phyloP scores from a whole-genome alignment of 2,329 filamentous ascomycete genomes.

The Dactylellina parvicollis region DNA sequence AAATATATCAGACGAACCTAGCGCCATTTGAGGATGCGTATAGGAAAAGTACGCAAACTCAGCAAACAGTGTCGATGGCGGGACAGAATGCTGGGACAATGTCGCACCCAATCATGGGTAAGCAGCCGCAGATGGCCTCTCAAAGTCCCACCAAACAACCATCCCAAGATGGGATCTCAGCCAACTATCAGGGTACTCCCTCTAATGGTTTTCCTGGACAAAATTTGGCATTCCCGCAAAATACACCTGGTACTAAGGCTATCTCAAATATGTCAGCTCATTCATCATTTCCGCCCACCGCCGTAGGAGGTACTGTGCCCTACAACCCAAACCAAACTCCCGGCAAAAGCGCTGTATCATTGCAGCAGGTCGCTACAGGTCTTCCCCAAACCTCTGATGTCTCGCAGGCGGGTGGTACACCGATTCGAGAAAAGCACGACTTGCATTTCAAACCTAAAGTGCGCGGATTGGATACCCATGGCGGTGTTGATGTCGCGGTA shows the following conservation, averaged over 20 bases:
- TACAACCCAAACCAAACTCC: slow-evolving; percentile 61
- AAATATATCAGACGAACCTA: slow-evolving; percentile 51
- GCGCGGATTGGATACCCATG: slow-evolving; percentile 69
- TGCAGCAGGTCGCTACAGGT: slow-evolving; percentile 13
- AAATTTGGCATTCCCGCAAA: slow-evolving; percentile 19
- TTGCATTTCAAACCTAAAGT: slow-evolving; percentile 64
- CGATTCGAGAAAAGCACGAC: slow-evolving; percentile 53
- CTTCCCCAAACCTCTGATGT: slow-evolving; percentile 23
- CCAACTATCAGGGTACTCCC: slow-evolving; percentile 4
- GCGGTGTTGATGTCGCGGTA: slow-evolving; percentile 76
- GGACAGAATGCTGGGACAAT: slow-evolving; percentile 49
- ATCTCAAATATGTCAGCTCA: slow-evolving; percentile 8
- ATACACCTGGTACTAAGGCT: slow-evolving; percentile 10
- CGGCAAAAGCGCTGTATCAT: slow-evolving; percentile 31
- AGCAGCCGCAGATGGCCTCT: slow-evolving; percentile 53
- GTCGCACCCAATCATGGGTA: slow-evolving; percentile 45
- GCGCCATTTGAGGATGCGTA: slow-evolving; percentile 54
- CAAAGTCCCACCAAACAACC: slow-evolving; percentile 53
- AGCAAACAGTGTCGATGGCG: slow-evolving; percentile 49
- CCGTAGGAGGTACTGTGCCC: background rate
- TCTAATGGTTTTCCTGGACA: slow-evolving; percentile 19
- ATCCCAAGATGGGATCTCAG: slow-evolving; percentile 42
- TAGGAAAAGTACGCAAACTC: slow-evolving; percentile 55
- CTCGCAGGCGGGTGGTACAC: slow-evolving; percentile 28
- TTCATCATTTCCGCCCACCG: slow-evolving; percentile 24